Evolutionary conservation across 2,329 filamentous ascomycete genomes (phyloP).

Genomic region (Fusarium sp.): DNA sequence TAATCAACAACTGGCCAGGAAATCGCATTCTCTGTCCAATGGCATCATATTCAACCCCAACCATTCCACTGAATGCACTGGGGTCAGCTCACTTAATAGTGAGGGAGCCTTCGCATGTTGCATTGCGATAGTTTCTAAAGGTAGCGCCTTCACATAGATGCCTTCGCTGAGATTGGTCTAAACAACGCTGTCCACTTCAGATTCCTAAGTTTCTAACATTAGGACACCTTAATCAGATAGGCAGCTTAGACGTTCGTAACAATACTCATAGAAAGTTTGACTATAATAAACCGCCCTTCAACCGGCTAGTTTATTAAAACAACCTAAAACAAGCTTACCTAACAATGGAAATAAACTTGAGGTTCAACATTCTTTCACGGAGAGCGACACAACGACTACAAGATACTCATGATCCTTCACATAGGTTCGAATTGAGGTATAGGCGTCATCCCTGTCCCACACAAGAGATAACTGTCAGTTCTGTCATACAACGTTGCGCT

Average conservation of each 20-base stretch:
- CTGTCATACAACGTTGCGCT: neutral
- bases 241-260: neutral
- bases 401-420: neutral
- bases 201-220: neutral
- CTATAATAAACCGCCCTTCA: neutral
- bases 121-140: neutral
- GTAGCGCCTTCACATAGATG: neutral
- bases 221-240: too few species aligned
- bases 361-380: neutral
- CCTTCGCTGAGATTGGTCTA: too few species aligned
- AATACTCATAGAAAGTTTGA: neutral
- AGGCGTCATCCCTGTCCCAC: conserved; percentile 5
- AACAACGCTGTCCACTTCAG: neutral
- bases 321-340: neutral
- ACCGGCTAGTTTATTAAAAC: neutral
- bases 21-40: neutral
- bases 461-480: neutral
- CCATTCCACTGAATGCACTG: neutral
- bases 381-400: neutral
- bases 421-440: neutral
- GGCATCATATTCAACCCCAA: neutral
- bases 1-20: neutral
- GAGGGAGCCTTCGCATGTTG: neutral
- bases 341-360: neutral
- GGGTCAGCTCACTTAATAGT: neutral